Conservation (phyloP, 2,329 filamentous ascomycete species). For the Ambrosiella beaveri region DNA sequence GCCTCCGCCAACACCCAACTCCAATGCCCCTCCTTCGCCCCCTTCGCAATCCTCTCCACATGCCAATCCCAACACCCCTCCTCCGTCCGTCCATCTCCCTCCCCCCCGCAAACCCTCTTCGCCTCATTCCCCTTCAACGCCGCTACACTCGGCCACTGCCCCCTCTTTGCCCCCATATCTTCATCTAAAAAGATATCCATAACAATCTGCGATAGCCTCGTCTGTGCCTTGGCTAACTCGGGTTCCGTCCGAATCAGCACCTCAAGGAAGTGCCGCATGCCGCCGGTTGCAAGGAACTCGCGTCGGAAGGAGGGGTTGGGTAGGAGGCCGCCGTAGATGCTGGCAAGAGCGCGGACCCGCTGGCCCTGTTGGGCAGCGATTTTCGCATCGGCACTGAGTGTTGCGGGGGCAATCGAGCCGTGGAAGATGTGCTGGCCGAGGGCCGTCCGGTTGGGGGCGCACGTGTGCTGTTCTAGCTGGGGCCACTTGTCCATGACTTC, state of each 20-base stretch:
- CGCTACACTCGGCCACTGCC: constrained; percentile 34
- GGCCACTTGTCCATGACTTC: constrained; percentile 34
- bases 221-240: constrained; percentile 33
- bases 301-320: constrained; percentile 33
- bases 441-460: constrained; percentile 18
- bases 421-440: constrained; percentile 7
- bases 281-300: constrained; percentile 37
- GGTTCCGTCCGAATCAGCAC: constrained; percentile 23
- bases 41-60: constrained; percentile 24
- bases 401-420: constrained; percentile 2
- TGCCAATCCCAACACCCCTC: constrained; percentile 45
- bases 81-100: constrained; percentile 17
- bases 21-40: constrained; percentile 25
- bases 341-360: constrained; percentile 24
- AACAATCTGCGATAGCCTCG: constrained; percentile 39
- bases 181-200: constrained; percentile 51
- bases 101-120: constrained; percentile 20
- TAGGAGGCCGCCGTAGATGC: constrained; percentile 38
- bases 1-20: constrained; percentile 25
- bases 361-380: constrained; percentile 15
- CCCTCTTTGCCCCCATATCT: constrained; percentile 40
- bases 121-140: constrained; percentile 19
- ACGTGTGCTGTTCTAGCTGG: constrained; percentile 23
- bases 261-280: constrained; percentile 36
- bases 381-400: background rate